Percentiles rank a stretch among this genome's conserved stretches.
Evolutionary conservation across 805 yeast species (phyloP).

Genomic region (Maudiozyma turicensis): DNA sequence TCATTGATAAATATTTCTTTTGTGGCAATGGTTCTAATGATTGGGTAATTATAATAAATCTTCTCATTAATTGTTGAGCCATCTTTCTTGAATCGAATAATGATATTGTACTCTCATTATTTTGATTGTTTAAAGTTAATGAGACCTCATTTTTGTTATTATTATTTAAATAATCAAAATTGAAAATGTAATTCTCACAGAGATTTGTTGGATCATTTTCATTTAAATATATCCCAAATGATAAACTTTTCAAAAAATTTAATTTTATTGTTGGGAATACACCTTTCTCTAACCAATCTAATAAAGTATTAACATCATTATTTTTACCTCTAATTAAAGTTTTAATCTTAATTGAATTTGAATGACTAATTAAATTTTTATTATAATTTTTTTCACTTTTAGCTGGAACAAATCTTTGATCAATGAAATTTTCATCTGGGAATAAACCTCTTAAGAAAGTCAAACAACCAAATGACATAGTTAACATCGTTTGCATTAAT

Average conservation of each 20-base stretch:
- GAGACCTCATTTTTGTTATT: constrained; percentile 15
- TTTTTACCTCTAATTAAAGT: constrained; percentile 39
- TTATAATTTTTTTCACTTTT: constrained; percentile 25
- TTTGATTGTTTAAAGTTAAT: constrained; percentile 5
- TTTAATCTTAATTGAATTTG: constrained; percentile 37
- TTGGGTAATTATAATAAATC: constrained; percentile 46
- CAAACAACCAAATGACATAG: constrained; percentile 48
- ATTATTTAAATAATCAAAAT: constrained; percentile 33
- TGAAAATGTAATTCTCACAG: constrained; percentile 43
- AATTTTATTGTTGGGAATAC: constrained; percentile 36
- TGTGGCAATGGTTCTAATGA: constrained; percentile 42
- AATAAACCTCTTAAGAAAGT: constrained; percentile 49
- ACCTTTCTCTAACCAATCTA: constrained; percentile 47
- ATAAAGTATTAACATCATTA: constrained; percentile 37
- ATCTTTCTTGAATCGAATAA: constrained; percentile 34
- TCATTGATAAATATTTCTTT: constrained; percentile 38
- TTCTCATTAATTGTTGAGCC: constrained; percentile 40
- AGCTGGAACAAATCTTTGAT: constrained; percentile 36
- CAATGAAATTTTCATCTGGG: constrained; percentile 44
- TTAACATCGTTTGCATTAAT: constrained; percentile 38
- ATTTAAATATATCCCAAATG: constrained; percentile 38
- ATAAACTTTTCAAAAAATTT: constrained; percentile 36
- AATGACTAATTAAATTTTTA: constrained; percentile 13
- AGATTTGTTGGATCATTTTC: constrained; percentile 34
- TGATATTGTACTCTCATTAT: constrained; percentile 9